A percentile compares a stretch with the other conserved stretches of the same genome.
phyloP scores from a whole-genome alignment of 1,284 basidiomycete species.

The Phlebopus sp. region DNA sequence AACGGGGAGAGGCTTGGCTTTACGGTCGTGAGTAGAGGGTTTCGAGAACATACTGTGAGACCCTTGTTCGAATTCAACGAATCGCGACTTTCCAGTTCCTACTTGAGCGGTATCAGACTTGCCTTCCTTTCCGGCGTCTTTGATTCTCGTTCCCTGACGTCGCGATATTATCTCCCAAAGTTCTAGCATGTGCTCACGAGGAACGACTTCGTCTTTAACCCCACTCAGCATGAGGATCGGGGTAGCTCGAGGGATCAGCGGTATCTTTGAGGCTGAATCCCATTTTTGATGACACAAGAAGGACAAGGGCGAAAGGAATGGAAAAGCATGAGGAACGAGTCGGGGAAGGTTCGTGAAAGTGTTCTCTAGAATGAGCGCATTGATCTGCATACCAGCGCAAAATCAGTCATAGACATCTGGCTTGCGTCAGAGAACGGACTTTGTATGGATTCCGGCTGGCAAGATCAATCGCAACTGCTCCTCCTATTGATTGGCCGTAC shows the following conservation, averaged over 20 bases:
- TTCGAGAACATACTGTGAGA: slow-evolving; percentile 61
- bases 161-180: slow-evolving; percentile 65
- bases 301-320: slow-evolving; percentile 71
- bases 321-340: slow-evolving; percentile 81
- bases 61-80: slow-evolving; percentile 62
- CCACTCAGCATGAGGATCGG: slow-evolving; percentile 91
- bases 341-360: slow-evolving; percentile 82
- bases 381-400: slow-evolving; percentile 43
- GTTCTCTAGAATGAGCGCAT: slow-evolving; percentile 90
- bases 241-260: slow-evolving; percentile 62
- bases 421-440: slow-evolving; percentile 36
- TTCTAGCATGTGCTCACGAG: slow-evolving; percentile 78
- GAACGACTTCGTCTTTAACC: slow-evolving; percentile 79
- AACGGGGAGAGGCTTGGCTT: slow-evolving; percentile 1
- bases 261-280: slow-evolving; percentile 76
- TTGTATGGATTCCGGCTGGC: slow-evolving; percentile 75
- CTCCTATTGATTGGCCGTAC: slow-evolving; percentile 95
- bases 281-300: slow-evolving; percentile 91
- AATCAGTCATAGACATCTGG: background rate
- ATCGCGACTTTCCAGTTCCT: slow-evolving; percentile 49
- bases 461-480: slow-evolving; percentile 91
- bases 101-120: slow-evolving; percentile 33
- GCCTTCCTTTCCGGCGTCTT: slow-evolving; percentile 28
- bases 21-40: background rate
- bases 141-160: slow-evolving; percentile 34